Conservation (phyloP, 2,329 filamentous ascomycete genomes). For the Fusarium nurragi region DNA sequence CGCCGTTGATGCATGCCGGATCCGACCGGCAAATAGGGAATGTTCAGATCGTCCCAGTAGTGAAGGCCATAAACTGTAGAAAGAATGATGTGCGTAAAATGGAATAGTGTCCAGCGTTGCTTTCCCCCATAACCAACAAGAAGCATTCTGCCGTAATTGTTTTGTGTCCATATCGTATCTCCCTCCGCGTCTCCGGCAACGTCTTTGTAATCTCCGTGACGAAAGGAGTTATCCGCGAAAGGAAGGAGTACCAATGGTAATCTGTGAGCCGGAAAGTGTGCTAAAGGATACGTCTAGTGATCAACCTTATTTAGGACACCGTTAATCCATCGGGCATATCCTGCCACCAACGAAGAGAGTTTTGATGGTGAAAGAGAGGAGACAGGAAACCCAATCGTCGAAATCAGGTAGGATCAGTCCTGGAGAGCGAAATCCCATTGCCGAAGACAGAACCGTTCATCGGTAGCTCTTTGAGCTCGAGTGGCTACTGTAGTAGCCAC, state of each 20-base stretch:
- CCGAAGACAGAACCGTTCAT: conserved; percentile 65
- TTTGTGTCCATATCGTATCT: conserved; percentile 41
- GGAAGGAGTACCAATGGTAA: conserved; percentile 6
- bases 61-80: conserved; percentile 21
- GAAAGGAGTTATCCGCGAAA: conserved; percentile 15
- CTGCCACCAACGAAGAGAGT: conserved; percentile 60
- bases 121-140: conserved; percentile 4
- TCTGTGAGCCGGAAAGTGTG: conserved; percentile 9
- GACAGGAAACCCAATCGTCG: conserved; percentile 58
- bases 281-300: conserved; percentile 9
- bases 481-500: conserved; percentile 62
- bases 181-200: conserved; percentile 47
- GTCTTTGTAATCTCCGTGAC: conserved; percentile 38
- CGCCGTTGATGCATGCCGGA: conserved; percentile 23
- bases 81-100: neutral
- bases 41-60: neutral
- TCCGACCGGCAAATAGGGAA: conserved; percentile 8
- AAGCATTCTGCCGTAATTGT: conserved; percentile 32
- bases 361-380: conserved; percentile 61
- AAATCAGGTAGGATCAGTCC: conserved; percentile 57
- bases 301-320: conserved; percentile 46
- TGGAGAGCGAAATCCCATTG: conserved; percentile 55
- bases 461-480: conserved; percentile 58
- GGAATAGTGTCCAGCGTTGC: neutral
- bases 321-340: conserved; percentile 54